Evolutionary conservation across 2,329 filamentous ascomycete species (phyloP), one percentile per base, ranked within the genome.

Genomic region (Arthrinium phaeospermum): DNA sequence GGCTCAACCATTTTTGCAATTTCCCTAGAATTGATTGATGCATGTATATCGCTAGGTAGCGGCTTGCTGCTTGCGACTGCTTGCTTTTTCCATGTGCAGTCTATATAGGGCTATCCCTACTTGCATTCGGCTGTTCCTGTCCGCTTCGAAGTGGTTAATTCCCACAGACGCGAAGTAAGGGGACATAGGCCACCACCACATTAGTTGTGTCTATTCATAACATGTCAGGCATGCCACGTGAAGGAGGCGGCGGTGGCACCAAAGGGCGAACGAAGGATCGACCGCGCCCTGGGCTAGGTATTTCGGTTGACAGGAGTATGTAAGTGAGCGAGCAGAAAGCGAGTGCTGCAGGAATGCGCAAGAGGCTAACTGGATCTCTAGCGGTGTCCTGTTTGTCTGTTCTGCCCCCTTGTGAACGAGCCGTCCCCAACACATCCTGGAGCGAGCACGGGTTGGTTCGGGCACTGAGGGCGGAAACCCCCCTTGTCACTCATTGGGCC

Each of bases 21-120:
- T 64, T 64, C 57, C 57, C 34, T 64, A 64, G 22, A 64, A 41
- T 64, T 41, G 57, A 64, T 64, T 64, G 41, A 64, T 41, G 57
- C 57, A 64, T n/a, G 57, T n/a, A n/a, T 34, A 41, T 6, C 41
- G 22, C 10, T 41, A n/a, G n/a, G 19, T n/a, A 41, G 57, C 57
- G 57, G 57, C 57, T 64, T 37, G 57, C 30, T 64, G 57, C 30
- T 30, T 64, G 57, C 34, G 53, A 61, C 7, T 37, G 53, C 19
- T 61, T 61, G 30, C 53, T 61, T 41, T 64, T 64, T 37, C 19
- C 57, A 19, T 37, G 34, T 41, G 57, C 57, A 41, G 34, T 41
- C 27, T 12, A 64, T 12, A 64, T 64, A 64, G 57, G 57, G 57
- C 57, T 64, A 41, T 64, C 57, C 30, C 34, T n/a, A n/a, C 30